Evolutionary conservation across 2,329 filamentous ascomycete species (phyloP), one percentile per base, ranked within the genome.

Genomic region (Talaromyces sp.): DNA sequence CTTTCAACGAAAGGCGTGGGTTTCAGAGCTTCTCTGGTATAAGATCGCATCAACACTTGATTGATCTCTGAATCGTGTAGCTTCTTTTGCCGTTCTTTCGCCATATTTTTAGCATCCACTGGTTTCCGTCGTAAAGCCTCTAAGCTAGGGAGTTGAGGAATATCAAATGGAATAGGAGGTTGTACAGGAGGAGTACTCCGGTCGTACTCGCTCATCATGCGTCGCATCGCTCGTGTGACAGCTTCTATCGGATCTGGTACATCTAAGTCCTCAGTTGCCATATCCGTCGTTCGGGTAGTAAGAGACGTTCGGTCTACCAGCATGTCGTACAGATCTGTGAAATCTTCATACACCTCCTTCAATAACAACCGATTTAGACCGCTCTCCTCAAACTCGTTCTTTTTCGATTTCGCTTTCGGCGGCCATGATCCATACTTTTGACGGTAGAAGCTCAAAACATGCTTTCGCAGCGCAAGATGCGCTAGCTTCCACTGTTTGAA

Each of bases 121-220:
- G 84, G 83, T 50, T 87, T 89, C 47, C 86, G 84, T 64, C 89
- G 83, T 19, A 92, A 83, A 1, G 86, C 82, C 37, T 84, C 83
- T 71, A 96, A 84, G 0, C 84, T 85, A 0, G 94, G 94, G 27
- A 96, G 78, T 69, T 89, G 85, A 2, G 95, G 94, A 4, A 92
- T 83, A 74, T 98, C 94, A 73, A 94, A 98, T 0, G 95, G 94
- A 63, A 98, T 88, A 0, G 94, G 92, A 0, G 95, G 95, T 66
- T 94, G 86, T 0, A 98, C 93, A 0, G 95, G 95, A 1, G 94
- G 92, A 15, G 89, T 91, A 9, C 91, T 94, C 66, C 90, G 87
- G 74, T 99, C 95, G 73, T 93, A 97, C 78, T 98, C 94, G 69
- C 86, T 89, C 68, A 97, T 83, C 13, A 97, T 86, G 68, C 88